Base-by-base conservation (phyloP, 345 rosid genomes). In the Capsella bursapastoris region DNA sequence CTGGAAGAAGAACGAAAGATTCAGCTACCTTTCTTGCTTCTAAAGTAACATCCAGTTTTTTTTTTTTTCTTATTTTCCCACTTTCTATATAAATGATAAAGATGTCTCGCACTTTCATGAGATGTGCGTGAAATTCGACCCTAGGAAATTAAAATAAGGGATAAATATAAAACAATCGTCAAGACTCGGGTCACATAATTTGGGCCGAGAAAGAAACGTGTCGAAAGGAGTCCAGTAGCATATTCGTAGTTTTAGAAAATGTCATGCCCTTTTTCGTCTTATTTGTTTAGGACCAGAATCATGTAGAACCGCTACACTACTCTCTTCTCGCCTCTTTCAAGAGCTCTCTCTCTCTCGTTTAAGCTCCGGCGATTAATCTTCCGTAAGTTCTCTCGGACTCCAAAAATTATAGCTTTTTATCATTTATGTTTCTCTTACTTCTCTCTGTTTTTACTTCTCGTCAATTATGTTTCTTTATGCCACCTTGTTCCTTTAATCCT, bases 191-290 rank as follows among this genome's bases (percentile, higher is more conserved):
- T 34, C 71, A 35, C 56, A 47, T 38, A 0, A 16, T 55, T 14
- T 35, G 64, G 71, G 71, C 56, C 59, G 51, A 57, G 25, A 48
- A 45, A 48, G 58, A 74, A 61, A 66, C 78, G 66, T 0, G 78
- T 75, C 68, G 25, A 66, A 74, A 66, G 31, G 62, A 48, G 32
- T 28, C 2, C 29, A 59, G 40, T 28, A 43, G 49, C 8, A 68
- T 41, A 18, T 45, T 55, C 49, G 71, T 73, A 73, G n/a, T 55
- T 8, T 22, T 0, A 32, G 15, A 14, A 43, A 0, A 31, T 1
- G 27, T 8, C 53, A 1, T n/a, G 32, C 18, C 37, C 53, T 15
- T 11, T 62, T 51, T 12, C 7, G 76, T 62, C 64, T 44, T 55
- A 44, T 64, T 14, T 2, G 0, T 0, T 3, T 18, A 4, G 48